Percentiles rank a stretch among this genome's conserved stretches.
These are phyloP conservation scores for Saussurea involucrata DNA, from an alignment of 129 eudicot species.

Conservation along the genomic window DNA sequence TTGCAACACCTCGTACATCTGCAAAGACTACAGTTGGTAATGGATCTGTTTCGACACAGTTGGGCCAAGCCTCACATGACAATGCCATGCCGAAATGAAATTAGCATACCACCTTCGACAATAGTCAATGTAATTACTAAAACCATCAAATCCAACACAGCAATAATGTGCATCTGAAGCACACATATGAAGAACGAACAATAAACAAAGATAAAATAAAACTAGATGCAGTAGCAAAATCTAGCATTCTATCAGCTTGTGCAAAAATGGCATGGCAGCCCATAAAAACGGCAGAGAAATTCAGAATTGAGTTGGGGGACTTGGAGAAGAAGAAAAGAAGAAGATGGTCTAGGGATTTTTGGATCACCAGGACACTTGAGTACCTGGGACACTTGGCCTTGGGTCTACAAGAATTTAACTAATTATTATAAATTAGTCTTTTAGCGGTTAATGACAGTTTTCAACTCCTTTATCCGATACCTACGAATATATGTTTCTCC, in stretches of 20 bases:
- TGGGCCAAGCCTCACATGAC: too few species aligned
- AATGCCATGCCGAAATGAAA: too few species aligned
- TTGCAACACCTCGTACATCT: too few species aligned
- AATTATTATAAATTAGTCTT: background rate
- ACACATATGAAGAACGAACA: background rate
- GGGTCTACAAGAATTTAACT: background rate
- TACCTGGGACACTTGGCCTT: background rate
- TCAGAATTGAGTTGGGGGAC: slow-evolving; percentile 13
- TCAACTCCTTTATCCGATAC: background rate
- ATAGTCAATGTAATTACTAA: background rate
- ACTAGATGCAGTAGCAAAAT: slow-evolving; percentile 39
- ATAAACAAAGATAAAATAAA: slow-evolving; percentile 18
- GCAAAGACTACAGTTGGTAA: too few species aligned
- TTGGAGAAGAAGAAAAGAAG: slow-evolving; percentile 35
- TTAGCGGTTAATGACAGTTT: background rate
- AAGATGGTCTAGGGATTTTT: slow-evolving; percentile 31
- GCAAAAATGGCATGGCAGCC: slow-evolving; percentile 58
- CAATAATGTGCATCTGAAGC: background rate
- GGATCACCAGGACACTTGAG: slow-evolving; percentile 7
- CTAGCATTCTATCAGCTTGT: slow-evolving; percentile 57
- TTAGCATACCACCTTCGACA: background rate
- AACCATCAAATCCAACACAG: background rate
- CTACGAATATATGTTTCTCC: background rate
- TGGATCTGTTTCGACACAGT: too few species aligned
- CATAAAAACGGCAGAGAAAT: slow-evolving; percentile 51